phyloP scores from a whole-genome alignment of 2,329 filamentous ascomycete genomes.

The Aspergillus novoparasiticus region DNA sequence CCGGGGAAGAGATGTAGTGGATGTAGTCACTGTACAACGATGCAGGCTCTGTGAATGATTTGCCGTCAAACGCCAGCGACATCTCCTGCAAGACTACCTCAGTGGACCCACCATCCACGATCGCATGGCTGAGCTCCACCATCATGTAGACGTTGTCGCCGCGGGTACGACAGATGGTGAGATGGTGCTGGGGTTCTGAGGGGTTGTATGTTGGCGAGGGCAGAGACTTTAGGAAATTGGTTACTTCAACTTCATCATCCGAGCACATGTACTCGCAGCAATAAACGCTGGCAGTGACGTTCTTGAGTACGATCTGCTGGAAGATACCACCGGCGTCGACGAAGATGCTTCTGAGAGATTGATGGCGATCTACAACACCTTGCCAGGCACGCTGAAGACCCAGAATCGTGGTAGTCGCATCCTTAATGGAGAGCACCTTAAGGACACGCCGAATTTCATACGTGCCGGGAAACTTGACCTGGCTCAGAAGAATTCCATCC shows the following conservation, averaged over 20 bases:
- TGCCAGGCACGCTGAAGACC: not conserved
- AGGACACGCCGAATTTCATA: not conserved
- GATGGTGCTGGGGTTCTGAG: not conserved
- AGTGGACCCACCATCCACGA: constrained; percentile 2
- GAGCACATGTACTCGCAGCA: not conserved
- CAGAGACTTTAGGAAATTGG: not conserved
- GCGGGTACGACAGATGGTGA: not conserved
- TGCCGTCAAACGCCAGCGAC: not conserved
- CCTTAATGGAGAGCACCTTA: not conserved
- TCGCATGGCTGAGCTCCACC: constrained; percentile 7
- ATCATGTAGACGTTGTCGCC: not conserved
- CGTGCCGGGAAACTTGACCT: not conserved
- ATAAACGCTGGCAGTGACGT: not conserved
- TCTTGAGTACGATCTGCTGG: not conserved
- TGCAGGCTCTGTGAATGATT: not conserved
- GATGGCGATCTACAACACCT: not conserved
- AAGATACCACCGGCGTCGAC: not conserved
- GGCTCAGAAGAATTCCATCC: not conserved
- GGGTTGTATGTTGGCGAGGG: not conserved
- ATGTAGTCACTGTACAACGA: constrained; percentile 4
- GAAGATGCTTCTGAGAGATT: not conserved
- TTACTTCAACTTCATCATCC: not conserved
- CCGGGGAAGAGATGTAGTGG: not conserved
- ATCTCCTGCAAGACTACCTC: constrained; percentile 11
- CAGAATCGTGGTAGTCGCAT: not conserved